A percentile compares a stretch with the other conserved stretches of the same genome.
Conservation (phyloP, 805 yeast species). For the Candida fluviatilis region DNA sequence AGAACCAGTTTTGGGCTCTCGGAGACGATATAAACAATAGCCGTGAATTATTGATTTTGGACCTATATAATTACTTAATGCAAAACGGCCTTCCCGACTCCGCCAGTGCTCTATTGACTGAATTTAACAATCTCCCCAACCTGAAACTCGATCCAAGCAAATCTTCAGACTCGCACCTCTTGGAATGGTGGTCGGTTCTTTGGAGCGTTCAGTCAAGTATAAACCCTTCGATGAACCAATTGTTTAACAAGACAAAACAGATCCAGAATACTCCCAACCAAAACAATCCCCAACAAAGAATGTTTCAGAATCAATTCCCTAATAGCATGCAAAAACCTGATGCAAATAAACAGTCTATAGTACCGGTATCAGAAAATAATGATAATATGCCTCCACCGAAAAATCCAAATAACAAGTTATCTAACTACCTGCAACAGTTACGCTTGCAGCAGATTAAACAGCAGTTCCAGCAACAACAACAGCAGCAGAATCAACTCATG, state of each 20-base stretch:
- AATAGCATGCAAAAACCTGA: neutral
- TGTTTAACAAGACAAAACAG: constrained; percentile 7
- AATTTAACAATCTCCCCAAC: constrained; percentile 6
- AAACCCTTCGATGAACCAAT: constrained; percentile 26
- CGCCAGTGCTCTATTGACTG: constrained; percentile 41
- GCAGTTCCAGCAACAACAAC: constrained; percentile 21
- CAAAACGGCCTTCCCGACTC: constrained; percentile 47
- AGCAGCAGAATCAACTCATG: constrained; percentile 9
- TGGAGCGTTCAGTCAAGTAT: constrained; percentile 48
- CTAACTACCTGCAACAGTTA: constrained; percentile 20
- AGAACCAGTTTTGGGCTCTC: too few species aligned
- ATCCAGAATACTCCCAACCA: constrained; percentile 1
- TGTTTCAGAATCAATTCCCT: neutral
- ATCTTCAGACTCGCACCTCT: constrained; percentile 40
- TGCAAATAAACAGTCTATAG: constrained; percentile 2
- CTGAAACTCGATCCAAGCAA: constrained; percentile 4
- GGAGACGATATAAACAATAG: constrained; percentile 1
- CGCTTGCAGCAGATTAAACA: constrained; percentile 21
- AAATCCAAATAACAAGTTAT: constrained; percentile 1
- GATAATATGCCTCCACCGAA: constrained; percentile 5
- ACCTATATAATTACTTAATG: constrained; percentile 46
- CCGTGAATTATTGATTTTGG: constrained; percentile 48
- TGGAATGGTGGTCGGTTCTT: constrained; percentile 56
- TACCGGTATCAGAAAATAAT: constrained; percentile 4
- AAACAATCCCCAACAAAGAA: constrained; percentile 1